Conservation (phyloP, 1,284 basidiomycete species). For the Ustilago bromivora region DNA sequence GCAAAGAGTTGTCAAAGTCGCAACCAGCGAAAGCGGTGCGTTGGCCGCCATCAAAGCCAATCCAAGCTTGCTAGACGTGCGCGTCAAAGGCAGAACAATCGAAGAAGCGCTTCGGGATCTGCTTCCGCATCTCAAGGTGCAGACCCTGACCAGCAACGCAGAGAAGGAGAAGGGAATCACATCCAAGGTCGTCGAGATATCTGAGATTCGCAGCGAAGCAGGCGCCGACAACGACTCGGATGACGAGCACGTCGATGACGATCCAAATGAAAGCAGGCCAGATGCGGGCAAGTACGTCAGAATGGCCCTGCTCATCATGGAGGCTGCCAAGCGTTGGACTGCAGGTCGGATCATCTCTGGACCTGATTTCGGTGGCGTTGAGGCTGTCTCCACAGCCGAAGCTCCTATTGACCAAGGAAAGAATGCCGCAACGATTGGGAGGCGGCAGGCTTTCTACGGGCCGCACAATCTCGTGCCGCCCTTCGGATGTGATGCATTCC, state of each 20-base stretch:
- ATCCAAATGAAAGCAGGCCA: background rate
- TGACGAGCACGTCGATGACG: slow-evolving; percentile 31
- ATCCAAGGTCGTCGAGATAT: slow-evolving; percentile 49
- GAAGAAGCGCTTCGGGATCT: slow-evolving; percentile 76
- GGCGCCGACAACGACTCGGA: slow-evolving; percentile 69
- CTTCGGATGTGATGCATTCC: slow-evolving; percentile 76
- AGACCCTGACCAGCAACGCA: slow-evolving; percentile 32
- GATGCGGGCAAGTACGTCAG: slow-evolving; percentile 34
- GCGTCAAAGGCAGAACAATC: slow-evolving; percentile 76
- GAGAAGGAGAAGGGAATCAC: slow-evolving; percentile 50
- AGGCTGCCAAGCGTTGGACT: slow-evolving; percentile 72
- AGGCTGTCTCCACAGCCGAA: background rate
- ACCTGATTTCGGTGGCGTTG: background rate
- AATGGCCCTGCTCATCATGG: slow-evolving; percentile 69
- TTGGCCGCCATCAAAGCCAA: slow-evolving; percentile 88
- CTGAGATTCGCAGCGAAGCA: slow-evolving; percentile 60
- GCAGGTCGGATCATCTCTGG: slow-evolving; percentile 66
- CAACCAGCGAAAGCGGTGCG: slow-evolving; percentile 87
- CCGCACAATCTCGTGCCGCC: slow-evolving; percentile 49
- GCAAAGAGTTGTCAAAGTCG: slow-evolving; percentile 86
- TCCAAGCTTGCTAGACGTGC: slow-evolving; percentile 76
- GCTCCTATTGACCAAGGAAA: background rate
- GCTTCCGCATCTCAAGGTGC: slow-evolving; percentile 61
- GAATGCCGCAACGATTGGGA: slow-evolving; percentile 4
- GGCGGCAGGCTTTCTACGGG: slow-evolving; percentile 43